These are phyloP conservation scores for Chaetomium olivaceum DNA, from an alignment of 2,329 filamentous ascomycete species.

Conservation along the genomic window DNA sequence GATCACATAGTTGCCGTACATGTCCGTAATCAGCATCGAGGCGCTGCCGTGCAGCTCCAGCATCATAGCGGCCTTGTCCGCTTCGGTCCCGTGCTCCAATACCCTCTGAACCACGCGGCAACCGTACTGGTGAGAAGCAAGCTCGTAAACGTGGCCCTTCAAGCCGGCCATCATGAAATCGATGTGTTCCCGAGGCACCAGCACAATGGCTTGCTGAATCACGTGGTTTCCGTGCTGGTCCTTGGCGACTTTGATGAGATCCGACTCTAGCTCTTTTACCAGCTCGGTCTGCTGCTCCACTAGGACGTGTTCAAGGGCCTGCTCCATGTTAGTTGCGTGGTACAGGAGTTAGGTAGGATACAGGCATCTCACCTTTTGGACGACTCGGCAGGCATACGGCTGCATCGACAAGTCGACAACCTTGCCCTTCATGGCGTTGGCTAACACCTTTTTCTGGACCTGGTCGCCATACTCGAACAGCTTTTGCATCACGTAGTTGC, in stretches of 20 bases:
- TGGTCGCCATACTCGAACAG: constrained; percentile 96
- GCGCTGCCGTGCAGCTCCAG: constrained; percentile 75
- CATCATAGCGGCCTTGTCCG: constrained; percentile 71
- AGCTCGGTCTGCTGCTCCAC: constrained; percentile 87
- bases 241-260: constrained; percentile 75
- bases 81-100: constrained; percentile 75
- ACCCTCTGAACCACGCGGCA: constrained; percentile 93
- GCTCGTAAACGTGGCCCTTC: constrained; percentile 68
- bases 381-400: constrained; percentile 92
- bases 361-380: constrained; percentile 71
- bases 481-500: constrained; percentile 98
- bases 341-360: background rate
- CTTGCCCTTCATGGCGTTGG: constrained; percentile 83
- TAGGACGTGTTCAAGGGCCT: constrained; percentile 87
- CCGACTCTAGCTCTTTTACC: constrained; percentile 76
- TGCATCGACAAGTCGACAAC: constrained; percentile 78
- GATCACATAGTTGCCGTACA: constrained; percentile 94
- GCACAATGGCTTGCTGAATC: constrained; percentile 87
- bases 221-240: constrained; percentile 96
- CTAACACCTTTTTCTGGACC: constrained; percentile 84
- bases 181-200: constrained; percentile 74
- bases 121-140: constrained; percentile 80
- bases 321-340: constrained; percentile 20
- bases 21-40: constrained; percentile 73
- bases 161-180: constrained; percentile 84